Evolutionary conservation across 371 early-diverging fungal species (phyloP).

Genomic region (Rhizopus delemar): DNA sequence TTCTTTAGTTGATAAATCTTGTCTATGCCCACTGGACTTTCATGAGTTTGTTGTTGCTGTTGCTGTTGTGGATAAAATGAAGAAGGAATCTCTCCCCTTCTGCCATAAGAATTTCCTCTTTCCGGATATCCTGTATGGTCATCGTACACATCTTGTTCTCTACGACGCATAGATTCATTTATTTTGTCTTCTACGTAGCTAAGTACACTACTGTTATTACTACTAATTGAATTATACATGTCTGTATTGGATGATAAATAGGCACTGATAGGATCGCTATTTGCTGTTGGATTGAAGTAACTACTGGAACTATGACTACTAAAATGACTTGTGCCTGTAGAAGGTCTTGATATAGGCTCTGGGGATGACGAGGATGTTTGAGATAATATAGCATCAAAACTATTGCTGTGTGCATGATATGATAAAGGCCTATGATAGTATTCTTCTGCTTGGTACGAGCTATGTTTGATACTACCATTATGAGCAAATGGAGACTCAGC

Average conservation of each 20-base stretch:
- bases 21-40: conserved; percentile 1
- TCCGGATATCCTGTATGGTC: conserved; percentile 2
- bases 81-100: conserved; percentile 6
- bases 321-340: conserved; percentile 18
- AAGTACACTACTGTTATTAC: conserved; percentile 9
- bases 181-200: conserved; percentile 22
- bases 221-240: conserved; percentile 8
- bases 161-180: not conserved
- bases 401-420: conserved; percentile 4
- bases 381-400: conserved; percentile 3
- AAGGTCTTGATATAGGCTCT: conserved; percentile 14
- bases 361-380: conserved; percentile 9
- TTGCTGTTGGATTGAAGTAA: conserved; percentile 1
- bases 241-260: conserved; percentile 1
- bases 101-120: not conserved
- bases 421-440: conserved; percentile 3
- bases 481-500: too few relatives aligned
- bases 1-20: conserved; percentile 15
- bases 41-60: not conserved
- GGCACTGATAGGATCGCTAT: conserved; percentile 8
- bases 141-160: not conserved
- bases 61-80: conserved; percentile 11
- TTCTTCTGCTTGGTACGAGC: conserved; percentile 15
- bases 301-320: too few relatives aligned
- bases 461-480: not conserved